Percentiles rank a stretch among this genome's conserved stretches.
These are phyloP conservation scores for Diospyros kaki DNA, from an alignment of 148 eudicot genomes.

Conservation along the genomic window DNA sequence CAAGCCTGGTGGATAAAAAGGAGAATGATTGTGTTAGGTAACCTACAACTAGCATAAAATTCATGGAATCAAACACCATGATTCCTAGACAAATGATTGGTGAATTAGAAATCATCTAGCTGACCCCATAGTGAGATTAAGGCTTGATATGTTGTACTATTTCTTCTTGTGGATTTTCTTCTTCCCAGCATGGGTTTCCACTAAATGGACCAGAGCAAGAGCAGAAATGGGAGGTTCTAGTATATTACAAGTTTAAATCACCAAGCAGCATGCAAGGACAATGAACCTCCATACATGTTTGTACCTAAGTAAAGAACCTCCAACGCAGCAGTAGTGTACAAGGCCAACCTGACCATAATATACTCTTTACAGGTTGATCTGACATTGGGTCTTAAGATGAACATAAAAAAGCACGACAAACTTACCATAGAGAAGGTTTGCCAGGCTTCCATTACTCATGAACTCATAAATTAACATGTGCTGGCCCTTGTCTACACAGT, in stretches of 20 bases:
- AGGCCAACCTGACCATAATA: background rate
- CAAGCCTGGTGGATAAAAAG: no score
- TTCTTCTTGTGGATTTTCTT: background rate
- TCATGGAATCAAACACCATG: no score
- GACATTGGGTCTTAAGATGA: background rate
- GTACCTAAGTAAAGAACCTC: background rate
- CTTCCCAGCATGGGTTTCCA: background rate
- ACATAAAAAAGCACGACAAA: background rate
- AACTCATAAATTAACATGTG: conserved; percentile 84
- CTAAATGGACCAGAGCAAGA: background rate
- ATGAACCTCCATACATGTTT: background rate
- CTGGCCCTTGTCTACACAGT: conserved; percentile 94
- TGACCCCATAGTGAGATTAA: no score
- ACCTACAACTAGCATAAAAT: no score
- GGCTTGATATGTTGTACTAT: no score
- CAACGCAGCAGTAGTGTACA: background rate
- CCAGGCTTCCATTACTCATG: conserved; percentile 98
- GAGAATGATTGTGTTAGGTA: no score
- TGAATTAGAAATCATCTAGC: no score
- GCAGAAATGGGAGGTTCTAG: background rate
- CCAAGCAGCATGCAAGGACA: background rate
- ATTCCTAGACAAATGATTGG: no score
- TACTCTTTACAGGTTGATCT: background rate
- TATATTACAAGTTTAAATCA: background rate
- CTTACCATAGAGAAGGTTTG: conserved; percentile 73